A percentile compares a stretch with the other conserved stretches of the same genome.
These are phyloP conservation scores for Naganishia vaughanmartiniae DNA, from an alignment of 768 basidiomycete species.

Conservation along the genomic window DNA sequence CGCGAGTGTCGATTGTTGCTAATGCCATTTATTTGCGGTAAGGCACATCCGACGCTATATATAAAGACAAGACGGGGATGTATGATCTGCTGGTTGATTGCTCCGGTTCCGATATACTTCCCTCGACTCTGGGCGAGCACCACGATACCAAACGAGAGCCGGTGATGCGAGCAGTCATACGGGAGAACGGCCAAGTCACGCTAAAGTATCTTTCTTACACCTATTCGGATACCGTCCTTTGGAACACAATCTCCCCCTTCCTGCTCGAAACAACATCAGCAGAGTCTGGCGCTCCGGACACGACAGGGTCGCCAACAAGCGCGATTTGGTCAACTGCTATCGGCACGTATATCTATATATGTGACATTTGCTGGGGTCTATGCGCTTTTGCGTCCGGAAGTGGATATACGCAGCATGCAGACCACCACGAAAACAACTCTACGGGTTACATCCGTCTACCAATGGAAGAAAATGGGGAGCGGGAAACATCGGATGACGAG, in stretches of 20 bases:
- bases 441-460: conserved; percentile 23
- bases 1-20: not conserved
- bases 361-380: conserved; percentile 46
- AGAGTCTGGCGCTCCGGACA: not conserved
- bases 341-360: conserved; percentile 38
- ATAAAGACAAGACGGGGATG: conserved; percentile 37
- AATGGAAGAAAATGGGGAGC: not conserved
- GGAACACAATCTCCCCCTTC: conserved; percentile 35
- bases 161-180: conserved; percentile 3
- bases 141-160: conserved; percentile 1
- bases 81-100: conserved; percentile 50
- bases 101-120: conserved; percentile 25
- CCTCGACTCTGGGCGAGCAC: not conserved
- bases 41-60: conserved; percentile 50
- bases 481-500: not conserved
- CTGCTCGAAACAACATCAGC: conserved; percentile 3
- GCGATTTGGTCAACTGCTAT: conserved; percentile 35
- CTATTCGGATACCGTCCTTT: conserved; percentile 44
- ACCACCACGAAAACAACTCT: not conserved
- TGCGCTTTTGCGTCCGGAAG: conserved; percentile 45
- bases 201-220: conserved; percentile 38
- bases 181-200: conserved; percentile 22
- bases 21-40: not conserved
- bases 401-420: not conserved
- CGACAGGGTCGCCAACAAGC: conserved; percentile 9